Conservation (phyloP, 176 grass and related monocot genomes). For the Bonia amplexicaulis region DNA sequence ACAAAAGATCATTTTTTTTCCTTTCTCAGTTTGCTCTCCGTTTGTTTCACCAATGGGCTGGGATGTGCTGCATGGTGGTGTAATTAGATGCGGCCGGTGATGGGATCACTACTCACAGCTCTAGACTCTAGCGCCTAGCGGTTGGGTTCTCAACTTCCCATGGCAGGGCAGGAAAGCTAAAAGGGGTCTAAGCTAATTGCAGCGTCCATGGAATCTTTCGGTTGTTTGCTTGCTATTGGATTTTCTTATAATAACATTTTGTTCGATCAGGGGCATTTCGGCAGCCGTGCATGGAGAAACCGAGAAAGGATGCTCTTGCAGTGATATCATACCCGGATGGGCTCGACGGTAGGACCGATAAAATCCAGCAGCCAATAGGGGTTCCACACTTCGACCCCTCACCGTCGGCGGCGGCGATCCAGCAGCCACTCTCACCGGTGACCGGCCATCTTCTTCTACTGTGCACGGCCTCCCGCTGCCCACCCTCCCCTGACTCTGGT, state of each 20-base stretch:
- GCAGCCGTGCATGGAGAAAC: not conserved
- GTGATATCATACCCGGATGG: too few relatives aligned
- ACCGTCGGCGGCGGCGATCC: too few relatives aligned
- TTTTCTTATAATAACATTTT: conserved; percentile 25
- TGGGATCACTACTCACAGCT: not conserved
- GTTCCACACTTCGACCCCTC: too few relatives aligned
- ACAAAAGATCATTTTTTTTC: not conserved
- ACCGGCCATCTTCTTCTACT: too few relatives aligned
- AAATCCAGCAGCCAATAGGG: too few relatives aligned
- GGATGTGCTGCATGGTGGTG: not conserved
- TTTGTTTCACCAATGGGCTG: conserved; percentile 7
- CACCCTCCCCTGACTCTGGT: too few relatives aligned
- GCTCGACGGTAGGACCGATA: fast-evolving
- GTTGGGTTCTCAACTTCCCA: not conserved
- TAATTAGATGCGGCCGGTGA: conserved; percentile 30
- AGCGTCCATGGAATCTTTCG: conserved; percentile 48
- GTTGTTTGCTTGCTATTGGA: conserved; percentile 49
- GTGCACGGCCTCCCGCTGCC: too few relatives aligned
- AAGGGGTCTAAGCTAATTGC: conserved; percentile 10
- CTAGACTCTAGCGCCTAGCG: not conserved
- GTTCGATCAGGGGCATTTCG: conserved; percentile 18
- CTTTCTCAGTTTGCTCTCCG: not conserved
- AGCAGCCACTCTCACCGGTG: too few relatives aligned
- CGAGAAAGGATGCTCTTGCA: not conserved
- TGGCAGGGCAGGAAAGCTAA: not conserved